Evolutionary conservation across 2,329 filamentous ascomycete genomes (phyloP), one percentile per base, ranked within the genome.

Genomic region (Fusarium concolor): DNA sequence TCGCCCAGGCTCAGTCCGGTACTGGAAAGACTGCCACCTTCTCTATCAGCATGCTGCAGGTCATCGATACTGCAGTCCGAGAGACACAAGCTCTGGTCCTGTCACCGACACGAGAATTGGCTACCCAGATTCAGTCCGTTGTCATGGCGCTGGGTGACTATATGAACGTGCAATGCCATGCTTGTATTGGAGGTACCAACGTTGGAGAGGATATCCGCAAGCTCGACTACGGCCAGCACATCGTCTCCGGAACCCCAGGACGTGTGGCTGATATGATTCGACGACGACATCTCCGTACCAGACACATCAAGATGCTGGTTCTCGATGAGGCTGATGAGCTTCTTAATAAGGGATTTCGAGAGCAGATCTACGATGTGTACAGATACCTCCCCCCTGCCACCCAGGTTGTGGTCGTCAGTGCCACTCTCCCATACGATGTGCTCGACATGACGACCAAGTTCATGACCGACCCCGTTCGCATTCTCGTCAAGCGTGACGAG

Each of bases 121-220:
- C 96, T 44, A 97, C 95, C 28, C 96, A 99, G 82, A 99, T 99
- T 70, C 96, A 99, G 82, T 97, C 93, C 35, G 96, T 99, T 62
- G 92, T 99, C 73, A 97, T 98, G 90, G 96, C 96, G n/a, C 88
- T 99, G n/a, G 96, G 96, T 71, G 96, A 99, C 81, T 99, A 97
- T 85, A 98, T 99, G 96, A 97, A 97, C 78, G 93, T 99, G 5
- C 94, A 99, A 82, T 99, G 96, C 83, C 96, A 99, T 76, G 95
- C 96, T 62, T 99, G 96, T 81, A 98, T 99, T 76, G 96, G 96
- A 72, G 96, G 96, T 63, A 99, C 96, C 71, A 98, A 97, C 77
- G 94, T 99, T 37, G 94, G 96, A 74, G 96, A 98, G 79, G 96
- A 99, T 78, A 99, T 99, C 74, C 91, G 93, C 79, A 97, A 97